These are phyloP conservation scores for Sechiopsis laciniata DNA, from an alignment of 306 rosid species.

Conservation along the genomic window DNA sequence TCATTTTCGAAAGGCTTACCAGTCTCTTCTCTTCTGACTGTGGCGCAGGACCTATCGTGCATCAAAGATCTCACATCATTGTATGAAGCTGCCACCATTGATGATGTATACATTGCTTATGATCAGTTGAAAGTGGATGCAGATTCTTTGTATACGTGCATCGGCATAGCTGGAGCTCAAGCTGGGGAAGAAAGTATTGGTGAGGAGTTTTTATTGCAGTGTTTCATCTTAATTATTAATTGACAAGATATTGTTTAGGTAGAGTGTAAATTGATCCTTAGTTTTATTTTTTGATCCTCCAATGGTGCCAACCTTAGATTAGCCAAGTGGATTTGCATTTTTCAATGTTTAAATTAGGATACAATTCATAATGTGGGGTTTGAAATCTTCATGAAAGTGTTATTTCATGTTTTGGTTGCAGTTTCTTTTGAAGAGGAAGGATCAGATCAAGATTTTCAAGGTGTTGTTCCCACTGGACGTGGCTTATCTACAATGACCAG, in stretches of 20 bases:
- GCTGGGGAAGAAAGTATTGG: constrained; percentile 55
- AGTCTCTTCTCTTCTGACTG: constrained; percentile 17
- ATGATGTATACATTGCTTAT: constrained; percentile 75
- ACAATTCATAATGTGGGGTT: background rate
- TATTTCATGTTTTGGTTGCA: constrained; percentile 28
- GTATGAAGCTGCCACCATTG: constrained; percentile 72
- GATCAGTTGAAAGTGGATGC: constrained; percentile 86
- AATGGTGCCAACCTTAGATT: background rate
- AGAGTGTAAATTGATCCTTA: background rate
- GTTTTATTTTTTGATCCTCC: background rate
- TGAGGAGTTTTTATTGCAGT: constrained; percentile 26
- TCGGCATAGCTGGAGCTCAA: constrained; percentile 89
- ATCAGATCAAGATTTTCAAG: constrained; percentile 56
- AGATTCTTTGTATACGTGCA: constrained; percentile 71
- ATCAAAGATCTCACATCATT: constrained; percentile 72
- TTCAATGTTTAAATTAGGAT: background rate
- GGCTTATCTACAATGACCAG: constrained; percentile 96
- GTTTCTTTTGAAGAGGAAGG: constrained; percentile 61
- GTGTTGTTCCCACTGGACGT: constrained; percentile 71
- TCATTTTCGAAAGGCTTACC: constrained; percentile 1
- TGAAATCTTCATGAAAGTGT: background rate
- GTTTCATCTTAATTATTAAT: constrained; percentile 13
- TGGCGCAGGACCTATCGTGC: constrained; percentile 88
- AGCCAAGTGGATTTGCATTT: too few relatives aligned
- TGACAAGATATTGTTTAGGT: background rate